Evolutionary conservation across 257 asterid species (phyloP).

Genomic region (Solanum stenotomum): DNA sequence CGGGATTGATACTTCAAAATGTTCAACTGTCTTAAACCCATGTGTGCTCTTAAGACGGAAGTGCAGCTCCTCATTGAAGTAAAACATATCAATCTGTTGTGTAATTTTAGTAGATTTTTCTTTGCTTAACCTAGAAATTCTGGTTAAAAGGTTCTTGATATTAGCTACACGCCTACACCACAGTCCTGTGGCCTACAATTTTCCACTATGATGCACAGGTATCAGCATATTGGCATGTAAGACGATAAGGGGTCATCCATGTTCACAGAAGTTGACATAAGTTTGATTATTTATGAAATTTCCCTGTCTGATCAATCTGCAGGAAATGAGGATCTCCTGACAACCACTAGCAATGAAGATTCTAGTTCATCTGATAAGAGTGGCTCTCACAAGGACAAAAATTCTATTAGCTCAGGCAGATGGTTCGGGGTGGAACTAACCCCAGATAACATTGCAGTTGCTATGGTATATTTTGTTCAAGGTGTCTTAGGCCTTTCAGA

Average conservation of each 20-base stretch:
- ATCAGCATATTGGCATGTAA: neutral
- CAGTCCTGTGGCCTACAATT: neutral
- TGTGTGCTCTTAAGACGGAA: neutral
- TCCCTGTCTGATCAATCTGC: conserved; percentile 18
- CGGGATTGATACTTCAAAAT: neutral
- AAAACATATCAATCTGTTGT: neutral
- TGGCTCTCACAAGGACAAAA: conserved; percentile 32
- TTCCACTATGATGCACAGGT: neutral
- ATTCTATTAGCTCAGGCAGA: conserved; percentile 32
- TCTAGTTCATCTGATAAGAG: conserved; percentile 32
- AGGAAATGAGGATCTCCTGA: conserved; percentile 43
- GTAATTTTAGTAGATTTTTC: neutral
- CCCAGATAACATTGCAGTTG: conserved; percentile 87
- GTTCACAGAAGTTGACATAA: neutral
- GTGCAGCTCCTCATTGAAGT: neutral
- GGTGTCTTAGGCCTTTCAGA: conserved; percentile 91
- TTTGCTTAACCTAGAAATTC: neutral
- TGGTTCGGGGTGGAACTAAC: conserved; percentile 82
- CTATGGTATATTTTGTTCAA: conserved; percentile 98
- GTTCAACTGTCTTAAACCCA: neutral
- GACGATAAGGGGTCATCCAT: neutral
- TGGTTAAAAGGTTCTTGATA: neutral
- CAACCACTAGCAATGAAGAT: conserved; percentile 38
- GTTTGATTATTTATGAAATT: neutral
- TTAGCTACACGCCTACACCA: neutral